Evolutionary conservation across 2,329 filamentous ascomycete species (phyloP), one percentile per base, ranked within the genome.

Genomic region (Exophiala calicioides): DNA sequence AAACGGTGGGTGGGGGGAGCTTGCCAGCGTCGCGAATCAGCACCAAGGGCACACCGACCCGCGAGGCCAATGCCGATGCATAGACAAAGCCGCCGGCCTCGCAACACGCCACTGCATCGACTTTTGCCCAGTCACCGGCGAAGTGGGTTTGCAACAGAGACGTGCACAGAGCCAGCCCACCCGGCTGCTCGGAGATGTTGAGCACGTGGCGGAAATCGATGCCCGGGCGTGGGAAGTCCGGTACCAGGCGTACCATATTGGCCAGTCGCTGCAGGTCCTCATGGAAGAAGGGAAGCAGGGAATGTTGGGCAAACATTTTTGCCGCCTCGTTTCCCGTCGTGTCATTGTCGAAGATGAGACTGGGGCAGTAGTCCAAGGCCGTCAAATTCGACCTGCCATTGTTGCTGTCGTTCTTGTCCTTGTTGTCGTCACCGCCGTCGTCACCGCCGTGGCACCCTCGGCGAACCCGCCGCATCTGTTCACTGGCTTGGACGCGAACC

Each of bases 131-230:
- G 50, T 74, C 60, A 18, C 70, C 70, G 0, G 41, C 31, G 52
- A 78, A 78, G 42, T 72, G 70, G 3, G 52, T 53, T 59, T 70
- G 61, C 5, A 84, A 59, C 26, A 84, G 64, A 55, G 69, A 71
- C 1, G 70, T 69, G 62, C 77, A 81, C 4, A 82, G 58, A 4
- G 53, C 36, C 19, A 84, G 60, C 4, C 80, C 80, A 35, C 68
- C 70, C 0, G 65, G 69, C 35, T 74, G 71, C 60, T 82, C 72
- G 19, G 68, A 53, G 47, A 84, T 79, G 56, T 67, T 67, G 34
- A 85, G 75, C 1, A 84, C 71, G 48, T 84, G 78, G 37, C 73
- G 78, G 59, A 84, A 84, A 3, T 73, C 58, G 54, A 82, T 74
- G 13, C 68, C 73, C 0, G 47, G 61, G 3, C 65, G 65, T 55